Evolutionary conservation across 371 early-diverging fungal genomes (phyloP), one percentile per base, ranked within the genome.

Genomic region (Mortierella sp.): DNA sequence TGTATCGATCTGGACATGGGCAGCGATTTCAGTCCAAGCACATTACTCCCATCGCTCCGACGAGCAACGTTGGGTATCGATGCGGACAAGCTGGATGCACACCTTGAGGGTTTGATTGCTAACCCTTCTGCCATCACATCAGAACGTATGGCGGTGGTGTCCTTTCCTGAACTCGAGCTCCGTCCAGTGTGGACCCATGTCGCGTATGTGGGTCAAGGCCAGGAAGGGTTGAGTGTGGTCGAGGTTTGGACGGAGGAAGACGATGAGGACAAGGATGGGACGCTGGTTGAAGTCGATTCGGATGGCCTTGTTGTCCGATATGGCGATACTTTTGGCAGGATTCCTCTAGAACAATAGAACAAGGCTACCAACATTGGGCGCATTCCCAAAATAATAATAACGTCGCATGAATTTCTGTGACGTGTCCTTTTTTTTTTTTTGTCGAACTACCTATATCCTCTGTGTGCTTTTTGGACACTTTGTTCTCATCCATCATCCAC

Each of bases 201-300:
- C 52, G 82, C 82, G 5, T 86, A 82, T 78, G 82, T 82, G 63
- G 87, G 87, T 16, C 82, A 80, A 26, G 82, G 87, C 47, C 21
- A 65, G 70, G 75, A 19, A 38, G 80, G 19, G 1, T 70, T 74
- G 65, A 80, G 76, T 34, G 58, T 86, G 52, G 80, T 86, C n/a
- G 87, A 86, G 72, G 74, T 76, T 48, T 86, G 87, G 87, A 81
- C 80, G 65, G 84, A 84, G 65, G 78, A 78, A 31, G 81, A 82
- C 42, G 82, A 80, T 16, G 84, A 84, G 7, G 81, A 84, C 19
- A 55, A 70, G 21, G 77, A 78, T 28, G 77, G 80, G 42, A 82
- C 87, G 24, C 31, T 86, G 71, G 82, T 82, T 24, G 87, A 86
- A 28, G 87, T 86, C 52, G 87, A 82, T 42, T 63, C 68, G 2